Evolutionary conservation across 116 monocot species (phyloP).

Genomic region (Iris pallida): DNA sequence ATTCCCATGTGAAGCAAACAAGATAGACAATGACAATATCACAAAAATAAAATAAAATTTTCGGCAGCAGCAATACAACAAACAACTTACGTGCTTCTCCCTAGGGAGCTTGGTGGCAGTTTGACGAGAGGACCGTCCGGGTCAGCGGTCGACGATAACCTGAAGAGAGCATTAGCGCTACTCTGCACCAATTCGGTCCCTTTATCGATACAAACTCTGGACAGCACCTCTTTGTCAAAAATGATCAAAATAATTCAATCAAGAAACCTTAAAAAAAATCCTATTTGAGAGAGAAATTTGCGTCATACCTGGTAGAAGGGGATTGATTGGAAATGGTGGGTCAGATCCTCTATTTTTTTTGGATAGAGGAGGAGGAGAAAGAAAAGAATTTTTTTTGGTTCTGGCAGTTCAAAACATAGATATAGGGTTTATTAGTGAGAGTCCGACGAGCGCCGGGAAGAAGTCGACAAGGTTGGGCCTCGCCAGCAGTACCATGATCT

Average conservation of each 20-base stretch:
- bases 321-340: constrained; percentile 52
- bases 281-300: too few relatives aligned
- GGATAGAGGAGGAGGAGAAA: too few relatives aligned
- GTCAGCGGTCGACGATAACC: constrained; percentile 57
- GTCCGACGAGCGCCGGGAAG: constrained; percentile 1
- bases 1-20: too few relatives aligned
- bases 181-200: constrained; percentile 61
- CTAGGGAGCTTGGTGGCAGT: constrained; percentile 74
- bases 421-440: too few relatives aligned
- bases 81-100: constrained; percentile 74
- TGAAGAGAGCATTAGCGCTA: constrained; percentile 63
- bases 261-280: too few relatives aligned
- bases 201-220: constrained; percentile 39
- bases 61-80: neutral
- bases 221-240: constrained; percentile 48
- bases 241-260: too few relatives aligned
- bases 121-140: constrained; percentile 64
- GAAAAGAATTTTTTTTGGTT: too few relatives aligned
- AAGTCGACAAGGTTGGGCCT: neutral
- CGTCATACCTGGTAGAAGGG: constrained; percentile 67
- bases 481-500: neutral
- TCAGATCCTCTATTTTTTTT: constrained; percentile 33
- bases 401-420: too few relatives aligned
- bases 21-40: too few relatives aligned
- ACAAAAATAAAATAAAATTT: neutral